These are phyloP conservation scores for Aureobasidium melanogenum DNA, from an alignment of 2,329 filamentous ascomycete species.

Conservation along the genomic window DNA sequence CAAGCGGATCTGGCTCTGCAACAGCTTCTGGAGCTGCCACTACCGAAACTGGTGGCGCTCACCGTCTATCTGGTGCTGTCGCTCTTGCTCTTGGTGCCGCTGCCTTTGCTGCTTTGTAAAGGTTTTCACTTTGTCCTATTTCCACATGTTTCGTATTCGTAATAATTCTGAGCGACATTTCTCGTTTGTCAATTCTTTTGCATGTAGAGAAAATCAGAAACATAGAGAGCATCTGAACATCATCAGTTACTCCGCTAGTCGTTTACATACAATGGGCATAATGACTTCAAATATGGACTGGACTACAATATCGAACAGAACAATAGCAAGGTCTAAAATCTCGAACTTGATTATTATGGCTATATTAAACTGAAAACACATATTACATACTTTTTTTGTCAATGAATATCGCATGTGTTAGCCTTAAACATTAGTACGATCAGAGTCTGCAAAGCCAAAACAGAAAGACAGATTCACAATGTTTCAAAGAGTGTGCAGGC, in stretches of 20 bases:
- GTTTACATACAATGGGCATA: no score
- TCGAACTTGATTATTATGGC: neutral
- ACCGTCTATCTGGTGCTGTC: slow-evolving; percentile 6
- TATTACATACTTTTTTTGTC: neutral
- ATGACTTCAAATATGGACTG: no score
- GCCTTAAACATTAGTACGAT: neutral
- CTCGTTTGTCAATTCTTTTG: neutral
- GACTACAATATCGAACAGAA: neutral
- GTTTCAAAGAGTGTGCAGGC: neutral
- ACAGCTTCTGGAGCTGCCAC: slow-evolving; percentile 1
- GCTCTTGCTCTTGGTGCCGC: slow-evolving; percentile 12
- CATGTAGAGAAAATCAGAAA: neutral
- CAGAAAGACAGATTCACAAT: neutral
- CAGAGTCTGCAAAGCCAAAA: neutral
- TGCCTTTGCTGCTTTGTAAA: slow-evolving; percentile 8
- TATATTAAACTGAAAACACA: neutral
- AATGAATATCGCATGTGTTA: neutral
- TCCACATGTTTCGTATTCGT: neutral
- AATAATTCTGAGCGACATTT: neutral
- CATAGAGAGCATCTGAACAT: neutral
- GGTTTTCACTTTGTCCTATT: neutral
- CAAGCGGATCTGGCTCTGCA: neutral
- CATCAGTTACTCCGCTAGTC: no score
- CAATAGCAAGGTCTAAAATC: neutral
- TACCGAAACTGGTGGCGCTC: slow-evolving; percentile 12